phyloP scores from a whole-genome alignment of 2,329 filamentous ascomycete genomes.

The Aspergillus jensenii region DNA sequence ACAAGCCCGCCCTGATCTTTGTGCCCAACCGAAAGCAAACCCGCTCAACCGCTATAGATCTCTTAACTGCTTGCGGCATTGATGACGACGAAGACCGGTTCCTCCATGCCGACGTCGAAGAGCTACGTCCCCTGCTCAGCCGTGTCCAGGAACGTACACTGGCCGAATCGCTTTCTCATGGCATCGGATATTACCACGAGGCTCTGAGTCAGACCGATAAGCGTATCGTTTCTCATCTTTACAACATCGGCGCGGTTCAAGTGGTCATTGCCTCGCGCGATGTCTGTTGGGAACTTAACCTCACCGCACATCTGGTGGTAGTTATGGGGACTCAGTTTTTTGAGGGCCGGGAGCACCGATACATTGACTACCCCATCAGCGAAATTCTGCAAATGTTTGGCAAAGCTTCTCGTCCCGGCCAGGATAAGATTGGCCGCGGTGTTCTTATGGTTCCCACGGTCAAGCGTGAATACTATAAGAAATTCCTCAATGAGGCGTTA shows the following conservation, averaged over 20 bases:
- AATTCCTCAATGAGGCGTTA: slow-evolving; percentile 93
- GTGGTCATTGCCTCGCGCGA: slow-evolving; percentile 80
- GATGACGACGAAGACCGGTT: slow-evolving; percentile 94
- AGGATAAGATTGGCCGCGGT: slow-evolving; percentile 79
- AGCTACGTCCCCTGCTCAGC: slow-evolving; percentile 77
- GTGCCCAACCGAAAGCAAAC: slow-evolving; percentile 93
- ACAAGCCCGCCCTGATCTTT: slow-evolving; percentile 89
- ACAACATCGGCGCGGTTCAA: slow-evolving; percentile 84
- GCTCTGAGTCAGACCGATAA: slow-evolving; percentile 86
- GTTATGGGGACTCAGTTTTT: slow-evolving; percentile 99
- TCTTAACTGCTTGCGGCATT: slow-evolving; percentile 81
- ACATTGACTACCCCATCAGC: slow-evolving; percentile 91
- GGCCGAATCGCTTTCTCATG: slow-evolving; percentile 85
- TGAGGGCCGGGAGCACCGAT: slow-evolving; percentile 93
- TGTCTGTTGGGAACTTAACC: slow-evolving; percentile 93
- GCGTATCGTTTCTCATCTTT: slow-evolving; percentile 89
- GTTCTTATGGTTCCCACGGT: slow-evolving; percentile 96
- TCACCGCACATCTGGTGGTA: slow-evolving; percentile 83
- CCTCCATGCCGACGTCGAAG: slow-evolving; percentile 77
- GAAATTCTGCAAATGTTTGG: slow-evolving; percentile 98
- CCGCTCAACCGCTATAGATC: slow-evolving; percentile 78
- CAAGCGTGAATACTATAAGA: slow-evolving; percentile 97
- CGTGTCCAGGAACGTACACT: slow-evolving; percentile 83
- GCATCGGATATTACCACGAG: slow-evolving; percentile 96
- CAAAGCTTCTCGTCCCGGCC: slow-evolving; percentile 75